These are phyloP conservation scores for Daldinia vernicosa DNA, from an alignment of 495 filamentous ascomycete genomes.

Conservation along the genomic window DNA sequence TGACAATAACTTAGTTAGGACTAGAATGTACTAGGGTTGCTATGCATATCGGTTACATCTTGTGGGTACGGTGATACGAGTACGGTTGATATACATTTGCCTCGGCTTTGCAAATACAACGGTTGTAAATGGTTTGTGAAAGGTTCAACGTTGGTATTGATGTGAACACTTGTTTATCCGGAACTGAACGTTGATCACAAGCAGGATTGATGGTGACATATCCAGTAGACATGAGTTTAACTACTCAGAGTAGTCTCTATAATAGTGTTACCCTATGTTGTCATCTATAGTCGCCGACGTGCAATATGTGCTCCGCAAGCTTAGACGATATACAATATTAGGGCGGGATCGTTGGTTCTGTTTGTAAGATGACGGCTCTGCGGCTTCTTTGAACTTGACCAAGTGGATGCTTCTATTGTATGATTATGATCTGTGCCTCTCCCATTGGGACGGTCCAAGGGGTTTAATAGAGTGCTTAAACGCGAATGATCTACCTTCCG, in stretches of 20 bases:
- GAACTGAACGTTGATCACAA: background rate
- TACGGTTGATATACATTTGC: slow-evolving; percentile 28
- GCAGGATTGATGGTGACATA: slow-evolving; percentile 7
- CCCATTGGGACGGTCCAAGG: slow-evolving; percentile 27
- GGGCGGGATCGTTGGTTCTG: slow-evolving; percentile 17
- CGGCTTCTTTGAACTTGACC: slow-evolving; percentile 3
- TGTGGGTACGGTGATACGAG: slow-evolving; percentile 41
- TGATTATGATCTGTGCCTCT: slow-evolving; percentile 38
- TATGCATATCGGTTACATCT: slow-evolving; percentile 41
- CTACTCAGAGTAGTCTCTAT: background rate
- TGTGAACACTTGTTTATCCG: background rate
- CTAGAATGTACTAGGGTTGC: slow-evolving; percentile 16
- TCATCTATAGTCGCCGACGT: slow-evolving; percentile 15
- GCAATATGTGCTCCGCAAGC: slow-evolving; percentile 31
- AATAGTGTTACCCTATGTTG: slow-evolving; percentile 27
- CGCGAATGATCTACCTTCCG: slow-evolving; percentile 34
- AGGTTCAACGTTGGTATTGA: background rate
- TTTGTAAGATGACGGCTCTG: slow-evolving; percentile 25
- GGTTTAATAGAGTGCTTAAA: slow-evolving; percentile 16
- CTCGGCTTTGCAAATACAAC: slow-evolving; percentile 26
- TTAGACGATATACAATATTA: slow-evolving; percentile 26
- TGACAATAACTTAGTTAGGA: slow-evolving; percentile 18
- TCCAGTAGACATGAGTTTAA: slow-evolving; percentile 11
- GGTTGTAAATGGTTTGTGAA: background rate
- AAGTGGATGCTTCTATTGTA: slow-evolving; percentile 13